A percentile compares a stretch with the other conserved stretches of the same genome.
Conservation (phyloP, 306 rosid species). For the Datisca glomerata region DNA sequence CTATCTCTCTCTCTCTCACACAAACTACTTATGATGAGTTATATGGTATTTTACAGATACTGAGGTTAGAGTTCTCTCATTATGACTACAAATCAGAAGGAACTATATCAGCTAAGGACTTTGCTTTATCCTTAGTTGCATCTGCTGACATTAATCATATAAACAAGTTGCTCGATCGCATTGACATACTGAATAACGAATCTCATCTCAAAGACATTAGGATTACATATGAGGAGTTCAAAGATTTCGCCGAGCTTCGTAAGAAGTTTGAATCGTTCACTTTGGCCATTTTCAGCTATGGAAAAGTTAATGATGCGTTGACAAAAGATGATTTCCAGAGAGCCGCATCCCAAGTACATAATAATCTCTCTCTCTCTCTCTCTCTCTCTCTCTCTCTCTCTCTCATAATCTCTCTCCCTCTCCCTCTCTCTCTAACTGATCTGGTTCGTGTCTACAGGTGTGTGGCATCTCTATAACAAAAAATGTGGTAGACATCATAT, state of each 20-base stretch:
- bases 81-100: slow-evolving; percentile 49
- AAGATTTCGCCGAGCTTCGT: slow-evolving; percentile 49
- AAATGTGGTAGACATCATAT: slow-evolving; percentile 54
- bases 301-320: slow-evolving; percentile 53
- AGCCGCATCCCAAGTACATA: slow-evolving; percentile 66
- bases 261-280: slow-evolving; percentile 46
- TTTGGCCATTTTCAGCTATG: slow-evolving; percentile 65
- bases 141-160: slow-evolving; percentile 58
- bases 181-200: slow-evolving; percentile 30
- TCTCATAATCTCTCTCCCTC: neutral
- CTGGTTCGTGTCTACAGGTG: slow-evolving; percentile 24
- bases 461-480: slow-evolving; percentile 43
- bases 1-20: no score
- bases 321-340: slow-evolving; percentile 64
- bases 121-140: slow-evolving; percentile 75
- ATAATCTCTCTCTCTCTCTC: slow-evolving; percentile 2
- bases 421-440: no score
- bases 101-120: slow-evolving; percentile 59
- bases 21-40: no score
- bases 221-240: slow-evolving; percentile 51
- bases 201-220: slow-evolving; percentile 19
- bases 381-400: neutral
- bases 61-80: slow-evolving; percentile 60
- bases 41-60: slow-evolving; percentile 39
- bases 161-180: slow-evolving; percentile 49